These are phyloP conservation scores for Erysimum cheiri DNA, from an alignment of 441 rosid genomes.

Conservation along the genomic window DNA sequence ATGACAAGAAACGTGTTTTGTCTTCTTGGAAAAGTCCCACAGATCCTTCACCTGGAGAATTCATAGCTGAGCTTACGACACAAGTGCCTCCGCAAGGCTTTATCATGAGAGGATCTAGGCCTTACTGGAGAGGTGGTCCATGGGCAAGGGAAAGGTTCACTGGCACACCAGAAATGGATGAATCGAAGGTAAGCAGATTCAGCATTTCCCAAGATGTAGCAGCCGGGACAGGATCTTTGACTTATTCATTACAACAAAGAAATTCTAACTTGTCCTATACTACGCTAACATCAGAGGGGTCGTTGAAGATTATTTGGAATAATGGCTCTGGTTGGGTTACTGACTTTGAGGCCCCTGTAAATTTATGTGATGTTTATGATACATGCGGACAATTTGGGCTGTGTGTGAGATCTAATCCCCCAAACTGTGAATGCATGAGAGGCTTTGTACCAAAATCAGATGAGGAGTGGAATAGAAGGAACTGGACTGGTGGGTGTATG, in stretches of 20 bases:
- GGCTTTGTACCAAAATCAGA: conserved; percentile 45
- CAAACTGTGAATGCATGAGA: conserved; percentile 48
- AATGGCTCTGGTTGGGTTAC: conserved; percentile 20
- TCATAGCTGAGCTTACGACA: conserved; percentile 39
- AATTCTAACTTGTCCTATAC: not conserved
- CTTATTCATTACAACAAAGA: conserved; percentile 16
- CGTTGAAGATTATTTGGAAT: conserved; percentile 15
- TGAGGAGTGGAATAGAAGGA: conserved; percentile 52
- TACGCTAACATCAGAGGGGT: conserved; percentile 15
- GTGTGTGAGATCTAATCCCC: conserved; percentile 40
- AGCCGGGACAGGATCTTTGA: conserved; percentile 1
- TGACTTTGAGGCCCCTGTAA: conserved; percentile 34
- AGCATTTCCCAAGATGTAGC: conserved; percentile 12
- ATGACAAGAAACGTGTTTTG: conserved; percentile 37
- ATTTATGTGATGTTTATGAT: conserved; percentile 55
- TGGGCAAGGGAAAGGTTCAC: conserved; percentile 48
- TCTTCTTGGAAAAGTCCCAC: conserved; percentile 48
- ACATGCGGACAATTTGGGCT: conserved; percentile 52
- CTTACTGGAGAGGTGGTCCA: conserved; percentile 53
- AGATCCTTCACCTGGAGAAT: conserved; percentile 49
- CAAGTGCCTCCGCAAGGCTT: conserved; percentile 41
- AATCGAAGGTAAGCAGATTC: conserved; percentile 1
- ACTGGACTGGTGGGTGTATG: conserved; percentile 49
- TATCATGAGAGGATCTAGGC: conserved; percentile 38
- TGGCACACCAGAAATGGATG: conserved; percentile 32